Evolutionary conservation across 2,329 filamentous ascomycete genomes (phyloP), one percentile per base, ranked within the genome.

Genomic region (Parastagonospora avenae): DNA sequence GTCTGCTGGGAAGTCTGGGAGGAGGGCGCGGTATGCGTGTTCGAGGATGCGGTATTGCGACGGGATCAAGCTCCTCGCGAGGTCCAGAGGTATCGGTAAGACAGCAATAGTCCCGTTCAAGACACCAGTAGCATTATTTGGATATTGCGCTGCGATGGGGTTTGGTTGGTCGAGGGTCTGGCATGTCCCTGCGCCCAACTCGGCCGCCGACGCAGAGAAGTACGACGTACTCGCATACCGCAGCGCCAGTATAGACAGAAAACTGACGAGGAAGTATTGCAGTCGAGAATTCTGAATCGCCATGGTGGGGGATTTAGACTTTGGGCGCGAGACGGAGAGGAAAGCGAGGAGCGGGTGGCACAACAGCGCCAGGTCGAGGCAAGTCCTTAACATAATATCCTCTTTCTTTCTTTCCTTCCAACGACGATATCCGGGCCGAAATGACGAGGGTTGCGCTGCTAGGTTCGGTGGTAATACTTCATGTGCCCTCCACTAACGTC

Each of bases 21-120:
- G 69, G 14, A 82, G 63, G 5, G 67, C 58, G 8, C 75, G 71
- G 57, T 81, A 82, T 4, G 78, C 78, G n/a, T 69, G 60, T 52
- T 79, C 80, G 42, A 82, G 68, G 57, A 85, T 84, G 11, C 64
- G 59, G 62, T 79, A 83, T 60, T 79, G 66, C 0, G 74, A 32
- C 0, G 82, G 82, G 15, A 85, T 77, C 15, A 83, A 61, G 15
- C 71, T 62, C 9, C 79, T 76, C 7, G 81, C 82, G 1, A 75
- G 64, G 3, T 65, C 54, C 24, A 83, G 66, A 0, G 80, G 64
- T 28, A 85, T 82, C 2, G 82, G 81, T 2, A 85, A 64, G 32
- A 84, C 74, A 15, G 76, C 72, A 1, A 82, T 68, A 0, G 82
- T 84, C 38, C 77, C 79, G 63, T 85, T 85, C 19, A 84, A 66